These are phyloP conservation scores for Colletotrichum sp. DNA, from an alignment of 2,329 filamentous ascomycete genomes.

Conservation along the genomic window DNA sequence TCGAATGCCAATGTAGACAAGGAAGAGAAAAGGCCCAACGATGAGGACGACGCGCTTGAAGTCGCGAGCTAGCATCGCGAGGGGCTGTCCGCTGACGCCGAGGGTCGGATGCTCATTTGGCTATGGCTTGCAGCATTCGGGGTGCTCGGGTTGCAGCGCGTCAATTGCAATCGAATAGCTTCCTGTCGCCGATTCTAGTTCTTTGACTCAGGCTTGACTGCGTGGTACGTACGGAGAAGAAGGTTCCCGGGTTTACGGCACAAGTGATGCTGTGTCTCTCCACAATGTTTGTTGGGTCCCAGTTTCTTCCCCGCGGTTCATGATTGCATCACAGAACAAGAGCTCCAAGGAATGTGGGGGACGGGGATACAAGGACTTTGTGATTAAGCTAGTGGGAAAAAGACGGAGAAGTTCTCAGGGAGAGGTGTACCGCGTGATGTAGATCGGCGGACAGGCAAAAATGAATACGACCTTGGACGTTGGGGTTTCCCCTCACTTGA, in stretches of 20 bases:
- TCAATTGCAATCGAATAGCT: background rate
- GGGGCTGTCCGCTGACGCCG: background rate
- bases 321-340: background rate
- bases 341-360: background rate
- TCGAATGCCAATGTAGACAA: constrained; percentile 32
- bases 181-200: background rate
- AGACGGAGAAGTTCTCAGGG: background rate
- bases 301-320: background rate
- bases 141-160: background rate
- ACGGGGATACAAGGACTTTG: background rate
- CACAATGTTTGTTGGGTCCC: background rate
- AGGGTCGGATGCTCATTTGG: background rate
- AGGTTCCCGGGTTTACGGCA: background rate
- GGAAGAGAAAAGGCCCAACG: constrained; percentile 29
- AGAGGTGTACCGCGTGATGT: background rate
- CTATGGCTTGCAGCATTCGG: background rate
- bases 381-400: background rate
- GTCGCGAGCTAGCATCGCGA: constrained; percentile 37
- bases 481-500: constrained; percentile 7
- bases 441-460: background rate
- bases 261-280: background rate
- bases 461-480: background rate
- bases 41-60: constrained; percentile 35
- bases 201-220: background rate
- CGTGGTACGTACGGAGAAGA: background rate